Evolutionary conservation across 2,329 filamentous ascomycete species (phyloP).

Genomic region (Emergomyces orientalis): DNA sequence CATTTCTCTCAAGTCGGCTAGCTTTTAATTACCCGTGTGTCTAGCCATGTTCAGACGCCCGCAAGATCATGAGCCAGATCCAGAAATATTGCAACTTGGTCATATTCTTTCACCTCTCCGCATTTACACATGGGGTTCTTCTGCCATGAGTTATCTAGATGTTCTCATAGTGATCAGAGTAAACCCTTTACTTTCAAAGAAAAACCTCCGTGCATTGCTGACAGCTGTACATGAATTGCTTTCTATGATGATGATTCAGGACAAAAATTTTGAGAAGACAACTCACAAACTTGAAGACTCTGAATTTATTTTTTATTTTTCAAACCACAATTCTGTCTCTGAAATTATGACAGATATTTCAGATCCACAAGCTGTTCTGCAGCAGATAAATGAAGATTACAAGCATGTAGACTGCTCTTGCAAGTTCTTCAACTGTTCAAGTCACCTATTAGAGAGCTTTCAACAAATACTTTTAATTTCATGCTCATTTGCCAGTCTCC

Average conservation of each 20-base stretch:
- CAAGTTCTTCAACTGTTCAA: conserved; percentile 10
- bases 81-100: conserved; percentile 20
- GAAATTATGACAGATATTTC: conserved; percentile 10
- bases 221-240: conserved; percentile 3
- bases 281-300: conserved; percentile 9
- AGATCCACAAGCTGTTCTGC: conserved; percentile 10
- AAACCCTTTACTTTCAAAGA: conserved; percentile 2
- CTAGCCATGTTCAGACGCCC: conserved; percentile 7
- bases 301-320: conserved; percentile 10
- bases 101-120: conserved; percentile 18
- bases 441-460: conserved; percentile 4
- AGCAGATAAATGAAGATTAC: conserved; percentile 6
- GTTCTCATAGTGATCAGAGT: conserved; percentile 5
- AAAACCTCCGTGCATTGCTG: not conserved
- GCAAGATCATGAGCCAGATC: conserved; percentile 4
- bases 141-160: conserved; percentile 8
- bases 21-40: conserved; percentile 2
- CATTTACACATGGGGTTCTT: conserved; percentile 12
- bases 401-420: conserved; percentile 11
- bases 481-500: conserved; percentile 12
- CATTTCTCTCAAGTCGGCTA: conserved; percentile 2
- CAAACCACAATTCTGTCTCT: conserved; percentile 7
- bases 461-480: conserved; percentile 10
- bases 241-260: conserved; percentile 11
- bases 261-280: conserved; percentile 10